Base-by-base conservation (phyloP, 208 protist species). In the Trypanosoma boissoni region DNA sequence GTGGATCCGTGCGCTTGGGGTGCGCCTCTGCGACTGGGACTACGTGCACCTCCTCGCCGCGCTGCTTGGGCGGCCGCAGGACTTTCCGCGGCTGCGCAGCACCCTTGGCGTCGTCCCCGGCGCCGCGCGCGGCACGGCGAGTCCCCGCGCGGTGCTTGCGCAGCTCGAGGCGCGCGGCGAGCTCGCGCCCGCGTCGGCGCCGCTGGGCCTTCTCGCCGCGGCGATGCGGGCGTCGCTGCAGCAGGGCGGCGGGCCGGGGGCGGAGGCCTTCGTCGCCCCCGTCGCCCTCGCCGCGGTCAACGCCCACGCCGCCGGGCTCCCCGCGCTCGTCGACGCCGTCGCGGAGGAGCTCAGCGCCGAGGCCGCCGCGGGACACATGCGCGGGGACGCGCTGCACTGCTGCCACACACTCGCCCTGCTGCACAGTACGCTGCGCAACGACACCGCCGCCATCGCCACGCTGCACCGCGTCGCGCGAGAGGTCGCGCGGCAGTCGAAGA, bases 1-100 rank as follows among this genome's bases (percentile, higher is more conserved):
- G 46, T 95, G 88, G 86, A 92, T 92, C 24, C 74, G 86, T 3
- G 70, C 85, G 1, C 50, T 91, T 7, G 85, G 86, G 1, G 78
- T 71, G 9, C 50, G 58, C 57, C 71, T 91, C 26, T 67, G 68
- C 21, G 83, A 92, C 54, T 95, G 88, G 88, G 86, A 95, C 62
- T 78, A 82, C 39, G 45, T 86, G 23, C 51, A 69, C 12, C 39
- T 87, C 46, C 58, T 91, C 12, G 58, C 56, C 36, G 52, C 63
- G 21, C 49, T 91, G 1, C 53, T 86, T 21, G 45, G 71, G 2
- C 68, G 78, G 42, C n/a, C 72, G 20, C 74, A 80, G n/a, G 65
- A 75, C 20, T 92, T 91, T 64, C 88, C 88, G 14, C 69, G 46
- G 6, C 46, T 92, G 43, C 73, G 82, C 26, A 61, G 51, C 27